Base-by-base conservation (phyloP, 176 grass and related monocot species). In the Puccinellia tenuiflora region DNA sequence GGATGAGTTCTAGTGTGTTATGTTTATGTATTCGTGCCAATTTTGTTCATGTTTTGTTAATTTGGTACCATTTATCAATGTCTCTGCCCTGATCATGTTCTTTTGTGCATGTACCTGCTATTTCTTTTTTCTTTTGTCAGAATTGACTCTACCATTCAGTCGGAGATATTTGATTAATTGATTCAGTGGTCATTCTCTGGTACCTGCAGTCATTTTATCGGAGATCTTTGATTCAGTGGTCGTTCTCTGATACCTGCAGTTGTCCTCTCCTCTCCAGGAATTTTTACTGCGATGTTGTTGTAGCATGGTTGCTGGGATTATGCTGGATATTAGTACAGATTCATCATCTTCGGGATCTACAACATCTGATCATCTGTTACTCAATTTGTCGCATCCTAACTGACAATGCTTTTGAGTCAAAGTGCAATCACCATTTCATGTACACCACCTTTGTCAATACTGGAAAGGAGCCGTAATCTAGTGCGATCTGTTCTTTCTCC, bases 21-120 rank as follows among this genome's bases (percentile, higher is more conserved):
- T 86, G 83, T 55, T 81, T 60, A 75, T 70, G 53, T 24, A 85
- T 81, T 52, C 50, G 62, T 86, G 81, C 59, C 45, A 65, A 10
- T 86, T 86, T 90, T 86, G 73, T 65, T 83, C 7, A 43, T 70
- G 65, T 68, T 39, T 12, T 38, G 18, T 70, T 43, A 25, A 70
- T 70, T 45, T 11, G 0, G 17, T 88, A 83, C 55, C 31, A 1
- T 60, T 56, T 46, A 68, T 60, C 7, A n/a, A 33, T 68, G 61
- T 50, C 2, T 48, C 37, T 37, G n/a, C 10, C 48, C 35, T 45
- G 24, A 18, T 68, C 53, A 62, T 81, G 62, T 2, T 86, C 24
- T 28, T 72, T 74, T 38, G 35, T 46, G 14, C 79, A 65, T 73
- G 10, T 69, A 69, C 37, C 5, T 38, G 5, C 37, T 38, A 38